A percentile compares a stretch with the other conserved stretches of the same genome.
Conservation (phyloP, 2,329 filamentous ascomycete genomes). For the Sporothrix pseudoabietina region DNA sequence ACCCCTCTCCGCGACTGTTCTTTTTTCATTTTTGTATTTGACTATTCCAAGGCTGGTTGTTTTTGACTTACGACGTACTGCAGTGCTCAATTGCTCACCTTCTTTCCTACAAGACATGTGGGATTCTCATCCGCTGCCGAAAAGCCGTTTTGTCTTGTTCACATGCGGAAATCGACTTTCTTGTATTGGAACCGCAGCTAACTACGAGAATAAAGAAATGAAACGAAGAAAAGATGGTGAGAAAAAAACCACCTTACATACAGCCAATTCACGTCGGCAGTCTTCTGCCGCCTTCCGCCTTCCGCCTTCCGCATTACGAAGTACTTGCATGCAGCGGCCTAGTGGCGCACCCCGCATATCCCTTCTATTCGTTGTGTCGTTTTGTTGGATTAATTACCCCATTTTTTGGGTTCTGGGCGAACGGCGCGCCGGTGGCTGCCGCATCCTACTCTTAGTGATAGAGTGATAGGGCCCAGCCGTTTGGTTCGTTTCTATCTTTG, state of each 20-base stretch:
- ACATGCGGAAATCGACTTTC: not conserved
- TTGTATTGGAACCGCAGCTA: not conserved
- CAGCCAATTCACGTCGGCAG: not conserved
- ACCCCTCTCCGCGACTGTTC: not conserved
- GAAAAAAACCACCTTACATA: not conserved
- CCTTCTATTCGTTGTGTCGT: not conserved
- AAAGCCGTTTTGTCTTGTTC: not conserved
- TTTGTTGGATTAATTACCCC: not conserved
- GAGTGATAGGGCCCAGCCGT: not conserved
- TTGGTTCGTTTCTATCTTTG: not conserved
- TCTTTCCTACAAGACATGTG: not conserved
- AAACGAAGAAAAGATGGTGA: not conserved
- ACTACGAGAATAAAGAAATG: not conserved
- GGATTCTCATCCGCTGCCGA: not conserved
- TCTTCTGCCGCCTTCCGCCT: not conserved
- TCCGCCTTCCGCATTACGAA: too few relatives aligned
- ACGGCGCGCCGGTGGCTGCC: not conserved
- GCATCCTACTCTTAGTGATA: not conserved
- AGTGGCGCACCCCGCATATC: not conserved
- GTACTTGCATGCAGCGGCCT: not conserved
- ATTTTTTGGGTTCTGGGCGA: not conserved
- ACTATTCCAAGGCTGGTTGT: not conserved
- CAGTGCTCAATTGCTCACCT: not conserved
- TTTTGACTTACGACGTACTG: too few relatives aligned
- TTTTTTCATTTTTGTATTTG: not conserved